phyloP scores from a whole-genome alignment of 2,329 filamentous ascomycete species.

The Trichoderma cornu-damae region DNA sequence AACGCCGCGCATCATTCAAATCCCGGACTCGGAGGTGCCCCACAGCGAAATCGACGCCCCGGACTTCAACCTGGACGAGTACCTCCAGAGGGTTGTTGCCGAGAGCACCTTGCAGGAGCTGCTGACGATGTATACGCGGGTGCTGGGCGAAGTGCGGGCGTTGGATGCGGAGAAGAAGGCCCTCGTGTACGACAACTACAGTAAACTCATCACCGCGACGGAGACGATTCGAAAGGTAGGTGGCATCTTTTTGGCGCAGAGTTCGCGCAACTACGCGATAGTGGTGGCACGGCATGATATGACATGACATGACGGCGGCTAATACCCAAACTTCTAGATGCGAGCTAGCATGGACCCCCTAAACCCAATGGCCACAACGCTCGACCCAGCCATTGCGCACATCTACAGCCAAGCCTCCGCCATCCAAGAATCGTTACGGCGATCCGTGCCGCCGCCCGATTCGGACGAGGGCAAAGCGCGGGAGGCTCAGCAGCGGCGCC shows the following conservation, averaged over 20 bases:
- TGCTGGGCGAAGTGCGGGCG: slow-evolving; percentile 76
- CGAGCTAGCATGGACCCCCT: slow-evolving; percentile 74
- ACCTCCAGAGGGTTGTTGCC: slow-evolving; percentile 57
- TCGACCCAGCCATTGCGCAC: slow-evolving; percentile 67
- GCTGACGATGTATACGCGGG: slow-evolving; percentile 62
- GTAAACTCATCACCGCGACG: slow-evolving; percentile 91
- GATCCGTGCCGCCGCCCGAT: slow-evolving; percentile 44
- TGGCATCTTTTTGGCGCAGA: neutral
- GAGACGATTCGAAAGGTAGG: slow-evolving; percentile 80
- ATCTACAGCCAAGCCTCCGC: slow-evolving; percentile 60
- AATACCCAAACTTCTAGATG: slow-evolving; percentile 52
- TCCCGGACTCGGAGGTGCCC: slow-evolving; percentile 52
- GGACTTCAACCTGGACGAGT: slow-evolving; percentile 67
- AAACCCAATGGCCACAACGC: slow-evolving; percentile 66
- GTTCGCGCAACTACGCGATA: too few relatives aligned
- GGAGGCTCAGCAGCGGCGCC: slow-evolving; percentile 32
- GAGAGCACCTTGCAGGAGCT: slow-evolving; percentile 62
- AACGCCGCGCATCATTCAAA: slow-evolving; percentile 41
- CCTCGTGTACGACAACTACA: slow-evolving; percentile 97
- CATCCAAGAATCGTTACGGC: slow-evolving; percentile 49
- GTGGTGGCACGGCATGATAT: neutral
- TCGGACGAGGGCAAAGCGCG: slow-evolving; percentile 35
- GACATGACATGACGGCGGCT: neutral
- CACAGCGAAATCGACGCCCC: slow-evolving; percentile 67
- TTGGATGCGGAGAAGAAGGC: slow-evolving; percentile 96